phyloP scores from a whole-genome alignment of 1,284 basidiomycete genomes.

The Cryptococcus floricola region DNA sequence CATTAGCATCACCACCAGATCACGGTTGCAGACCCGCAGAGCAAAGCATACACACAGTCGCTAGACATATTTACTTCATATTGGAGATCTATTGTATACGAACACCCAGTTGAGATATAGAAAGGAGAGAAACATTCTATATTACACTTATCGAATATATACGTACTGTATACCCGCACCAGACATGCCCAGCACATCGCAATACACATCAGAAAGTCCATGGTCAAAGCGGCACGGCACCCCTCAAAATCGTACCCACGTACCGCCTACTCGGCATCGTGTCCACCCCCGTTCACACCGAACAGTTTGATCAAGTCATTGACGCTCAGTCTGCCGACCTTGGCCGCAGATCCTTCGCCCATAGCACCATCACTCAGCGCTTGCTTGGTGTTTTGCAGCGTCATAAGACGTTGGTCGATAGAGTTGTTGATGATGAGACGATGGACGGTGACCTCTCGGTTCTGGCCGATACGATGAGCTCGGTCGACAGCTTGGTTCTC shows the following conservation, averaged over 20 bases:
- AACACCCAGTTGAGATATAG: too few species aligned
- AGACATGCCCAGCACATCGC: too few species aligned
- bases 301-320: constrained; percentile 29
- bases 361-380: constrained; percentile 46
- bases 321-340: constrained; percentile 26
- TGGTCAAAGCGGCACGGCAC: too few species aligned
- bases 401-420: constrained; percentile 46
- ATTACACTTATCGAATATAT: too few species aligned
- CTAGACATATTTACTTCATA: too few species aligned
- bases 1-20: background rate
- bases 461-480: constrained; percentile 88
- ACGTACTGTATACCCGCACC: too few species aligned
- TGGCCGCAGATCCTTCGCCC: constrained; percentile 45
- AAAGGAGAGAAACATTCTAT: too few species aligned
- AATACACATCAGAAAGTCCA: too few species aligned
- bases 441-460: constrained; percentile 74
- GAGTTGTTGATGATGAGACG: constrained; percentile 59
- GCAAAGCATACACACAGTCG: too few species aligned
- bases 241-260: too few species aligned
- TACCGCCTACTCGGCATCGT: background rate
- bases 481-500: constrained; percentile 46
- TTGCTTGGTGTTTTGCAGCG: constrained; percentile 31
- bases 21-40: too few species aligned
- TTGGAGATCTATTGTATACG: too few species aligned
- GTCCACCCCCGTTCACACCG: background rate